Percentiles rank a stretch among this genome's conserved stretches.
Conservation (phyloP, 2,329 filamentous ascomycete genomes). For the Diaporthe citri region DNA sequence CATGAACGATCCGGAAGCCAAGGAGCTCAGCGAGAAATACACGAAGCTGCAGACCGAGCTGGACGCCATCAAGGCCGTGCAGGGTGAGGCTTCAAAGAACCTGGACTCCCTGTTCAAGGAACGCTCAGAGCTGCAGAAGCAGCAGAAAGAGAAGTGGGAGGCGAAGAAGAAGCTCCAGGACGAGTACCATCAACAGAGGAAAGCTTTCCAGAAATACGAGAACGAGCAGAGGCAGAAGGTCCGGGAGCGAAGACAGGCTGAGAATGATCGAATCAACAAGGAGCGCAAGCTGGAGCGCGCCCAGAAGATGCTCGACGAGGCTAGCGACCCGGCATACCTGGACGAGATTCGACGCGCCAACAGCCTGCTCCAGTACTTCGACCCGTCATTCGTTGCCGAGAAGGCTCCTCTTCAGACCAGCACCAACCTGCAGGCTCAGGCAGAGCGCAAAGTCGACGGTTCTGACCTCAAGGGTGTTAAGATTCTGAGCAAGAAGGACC, state of each 20-base stretch:
- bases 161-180: slow-evolving; percentile 91
- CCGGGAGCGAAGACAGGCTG: slow-evolving; percentile 83
- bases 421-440: slow-evolving; percentile 82
- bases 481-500: slow-evolving; percentile 87
- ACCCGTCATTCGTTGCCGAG: slow-evolving; percentile 75
- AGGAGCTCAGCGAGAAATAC: slow-evolving; percentile 89
- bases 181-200: slow-evolving; percentile 83
- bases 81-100: slow-evolving; percentile 91
- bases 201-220: slow-evolving; percentile 87
- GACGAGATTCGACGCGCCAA: slow-evolving; percentile 93
- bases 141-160: slow-evolving; percentile 88
- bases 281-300: slow-evolving; percentile 83
- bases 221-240: slow-evolving; percentile 82
- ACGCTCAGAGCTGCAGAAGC: slow-evolving; percentile 82
- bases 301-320: slow-evolving; percentile 82
- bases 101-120: slow-evolving; percentile 87
- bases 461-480: slow-evolving; percentile 87
- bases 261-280: slow-evolving; percentile 80
- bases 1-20: slow-evolving; percentile 91
- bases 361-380: slow-evolving; percentile 90
- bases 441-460: slow-evolving; percentile 86
- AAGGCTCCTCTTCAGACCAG: slow-evolving; percentile 74
- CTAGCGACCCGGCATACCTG: slow-evolving; percentile 87
- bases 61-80: slow-evolving; percentile 89
- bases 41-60: slow-evolving; percentile 87